Base-by-base conservation (phyloP, 1,139 yeast species). In the Debaryomyces coudertii region DNA sequence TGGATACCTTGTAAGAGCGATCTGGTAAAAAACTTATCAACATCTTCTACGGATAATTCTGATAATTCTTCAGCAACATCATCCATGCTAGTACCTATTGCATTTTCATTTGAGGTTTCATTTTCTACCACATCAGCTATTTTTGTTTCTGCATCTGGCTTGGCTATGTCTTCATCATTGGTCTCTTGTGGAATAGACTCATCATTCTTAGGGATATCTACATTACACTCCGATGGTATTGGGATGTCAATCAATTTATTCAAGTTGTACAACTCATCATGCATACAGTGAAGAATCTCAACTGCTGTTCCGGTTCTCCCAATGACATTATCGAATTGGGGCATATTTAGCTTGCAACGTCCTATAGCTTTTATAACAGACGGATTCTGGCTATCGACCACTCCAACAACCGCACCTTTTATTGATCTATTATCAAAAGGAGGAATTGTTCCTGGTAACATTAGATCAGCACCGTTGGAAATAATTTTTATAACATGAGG, bases 391-490 rank as follows among this genome's bases (percentile, higher is more conserved):
- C 73, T 71, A 49, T 81, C 79, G 0, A 84, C 88, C 29, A 93
- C 75, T 0, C 88, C 96, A 14, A 89, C 96, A n/a, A 85, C 62
- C 0, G 76, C 55, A 1, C 85, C 92, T 43, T 66, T 66, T 2
- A 55, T 58, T 4, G 80, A 60, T 35, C 73, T 48, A 0, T 54
- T 42, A 40, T 86, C 90, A 57, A 87, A 85, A 0, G 96, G 96
- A 0, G 90, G 87, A 5, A 87, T 72, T 2, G 93, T 82, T 0
- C 99, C 99, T 0, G 96, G 95, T 29, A 88, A 73, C 97, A 93
- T 92, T 56, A 93, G 72, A 61, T 92, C 86, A 0, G 98, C 97
- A 7, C 97, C 97, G 49, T 80, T 82, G 30, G 75, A 70, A 24
- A 90, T 66, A 46, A 79, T 79, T 42, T 69, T 63, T 15, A 92